These are phyloP conservation scores for Coemansia sp. DNA, from an alignment of 192 early-diverging fungal species.

Conservation along the genomic window DNA sequence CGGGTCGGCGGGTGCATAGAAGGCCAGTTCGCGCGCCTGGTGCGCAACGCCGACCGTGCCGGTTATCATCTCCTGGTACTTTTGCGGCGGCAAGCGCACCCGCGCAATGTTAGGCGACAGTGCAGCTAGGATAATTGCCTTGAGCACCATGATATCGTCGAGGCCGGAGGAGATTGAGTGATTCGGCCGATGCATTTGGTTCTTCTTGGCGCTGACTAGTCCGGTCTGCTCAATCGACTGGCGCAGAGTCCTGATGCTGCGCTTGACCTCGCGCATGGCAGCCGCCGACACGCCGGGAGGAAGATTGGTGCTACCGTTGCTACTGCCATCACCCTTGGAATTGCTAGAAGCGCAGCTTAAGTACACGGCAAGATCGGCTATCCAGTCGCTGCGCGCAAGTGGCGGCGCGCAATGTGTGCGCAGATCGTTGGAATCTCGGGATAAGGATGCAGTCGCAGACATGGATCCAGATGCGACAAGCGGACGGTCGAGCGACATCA, in stretches of 20 bases:
- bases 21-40: slow-evolving; percentile 73
- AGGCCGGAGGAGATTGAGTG: neutral
- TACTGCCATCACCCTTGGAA: too few relatives aligned
- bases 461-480: slow-evolving; percentile 2
- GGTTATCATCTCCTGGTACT: slow-evolving; percentile 69
- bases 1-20: slow-evolving; percentile 60
- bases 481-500: slow-evolving; percentile 50
- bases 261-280: slow-evolving; percentile 63
- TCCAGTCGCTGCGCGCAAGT: slow-evolving; percentile 61
- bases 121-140: slow-evolving; percentile 78
- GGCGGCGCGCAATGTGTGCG: neutral
- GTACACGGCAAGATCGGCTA: slow-evolving; percentile 61
- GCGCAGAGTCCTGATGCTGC: slow-evolving; percentile 60
- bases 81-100: slow-evolving; percentile 68
- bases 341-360: neutral
- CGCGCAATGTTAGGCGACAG: slow-evolving; percentile 81
- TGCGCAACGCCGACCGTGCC: slow-evolving; percentile 72
- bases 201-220: neutral
- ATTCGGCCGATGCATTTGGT: neutral
- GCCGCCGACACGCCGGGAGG: slow-evolving; percentile 56
- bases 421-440: neutral
- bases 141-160: slow-evolving; percentile 59
- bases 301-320: too few relatives aligned
- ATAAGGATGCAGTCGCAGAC: slow-evolving; percentile 42
- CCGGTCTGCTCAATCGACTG: slow-evolving; percentile 50